phyloP scores from a whole-genome alignment of 1,284 basidiomycete species.

The Tylopilus orsonianus region DNA sequence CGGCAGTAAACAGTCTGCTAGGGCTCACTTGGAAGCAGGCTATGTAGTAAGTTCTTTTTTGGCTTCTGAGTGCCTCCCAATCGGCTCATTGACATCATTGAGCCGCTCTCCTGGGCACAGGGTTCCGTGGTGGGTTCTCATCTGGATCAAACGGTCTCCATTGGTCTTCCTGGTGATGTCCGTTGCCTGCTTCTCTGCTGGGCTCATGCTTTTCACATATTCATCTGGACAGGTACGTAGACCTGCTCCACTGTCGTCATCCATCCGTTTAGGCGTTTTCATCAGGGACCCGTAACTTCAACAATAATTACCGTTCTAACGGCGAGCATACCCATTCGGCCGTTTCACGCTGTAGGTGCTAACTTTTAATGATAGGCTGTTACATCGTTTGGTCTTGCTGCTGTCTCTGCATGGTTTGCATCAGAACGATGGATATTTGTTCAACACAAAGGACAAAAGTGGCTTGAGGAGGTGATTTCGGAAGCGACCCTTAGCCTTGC shows the following conservation, averaged over 20 bases:
- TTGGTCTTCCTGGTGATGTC: conserved; percentile 58
- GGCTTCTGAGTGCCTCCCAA: conserved; percentile 10
- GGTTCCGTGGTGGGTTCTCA: conserved; percentile 52
- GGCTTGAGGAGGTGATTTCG: conserved; percentile 67
- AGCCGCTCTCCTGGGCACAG: conserved; percentile 58
- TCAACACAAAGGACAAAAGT: conserved; percentile 68
- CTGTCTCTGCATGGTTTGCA: conserved; percentile 76
- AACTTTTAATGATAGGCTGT: conserved; percentile 33
- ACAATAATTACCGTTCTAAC: conserved; percentile 74
- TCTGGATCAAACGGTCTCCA: conserved; percentile 60
- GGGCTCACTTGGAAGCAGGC: conserved; percentile 61
- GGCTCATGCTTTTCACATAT: conserved; percentile 54
- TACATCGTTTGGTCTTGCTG: conserved; percentile 71
- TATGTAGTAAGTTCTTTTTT: conserved; percentile 49
- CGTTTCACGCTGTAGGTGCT: conserved; percentile 5
- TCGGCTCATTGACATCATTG: conserved; percentile 28
- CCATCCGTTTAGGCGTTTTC: conserved; percentile 14
- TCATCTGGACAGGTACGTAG: conserved; percentile 45
- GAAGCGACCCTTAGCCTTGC: conserved; percentile 47
- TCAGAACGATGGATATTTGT: conserved; percentile 73
- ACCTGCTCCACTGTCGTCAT: conserved; percentile 24
- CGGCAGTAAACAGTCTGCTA: conserved; percentile 58
- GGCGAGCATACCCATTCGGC: conserved; percentile 34
- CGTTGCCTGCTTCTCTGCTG: conserved; percentile 56
- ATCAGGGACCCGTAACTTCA: conserved; percentile 58